These are phyloP conservation scores for Lachnellula occidentalis DNA, from an alignment of 2,329 filamentous ascomycete genomes.

Conservation along the genomic window DNA sequence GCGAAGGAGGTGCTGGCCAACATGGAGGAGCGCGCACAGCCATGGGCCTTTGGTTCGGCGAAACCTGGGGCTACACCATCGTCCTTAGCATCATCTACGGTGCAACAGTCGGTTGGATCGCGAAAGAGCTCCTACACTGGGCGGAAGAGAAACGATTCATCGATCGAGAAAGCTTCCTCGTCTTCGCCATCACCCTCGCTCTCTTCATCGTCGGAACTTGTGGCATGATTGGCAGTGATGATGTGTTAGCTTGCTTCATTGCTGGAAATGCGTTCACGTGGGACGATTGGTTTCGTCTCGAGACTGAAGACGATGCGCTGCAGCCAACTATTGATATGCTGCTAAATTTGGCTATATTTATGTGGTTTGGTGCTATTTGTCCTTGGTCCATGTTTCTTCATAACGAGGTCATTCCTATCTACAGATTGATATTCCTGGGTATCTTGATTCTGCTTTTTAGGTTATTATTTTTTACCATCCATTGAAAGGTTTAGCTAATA, in stretches of 20 bases:
- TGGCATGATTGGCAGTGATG: slow-evolving; percentile 86
- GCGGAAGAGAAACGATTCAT: slow-evolving; percentile 72
- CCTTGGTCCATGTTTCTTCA: slow-evolving; percentile 69
- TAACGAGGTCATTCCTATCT: slow-evolving; percentile 66
- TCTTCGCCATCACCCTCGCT: slow-evolving; percentile 71
- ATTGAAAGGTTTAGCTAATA: slow-evolving; percentile 1
- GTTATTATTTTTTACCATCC: slow-evolving; percentile 5
- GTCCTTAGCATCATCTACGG: slow-evolving; percentile 75
- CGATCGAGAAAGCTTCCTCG: slow-evolving; percentile 32
- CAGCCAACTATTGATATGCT: slow-evolving; percentile 94
- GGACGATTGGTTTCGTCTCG: slow-evolving; percentile 90
- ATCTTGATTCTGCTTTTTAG: slow-evolving; percentile 72
- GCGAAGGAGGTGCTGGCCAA: slow-evolving; percentile 48
- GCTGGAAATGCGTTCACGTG: slow-evolving; percentile 88
- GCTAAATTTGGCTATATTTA: slow-evolving; percentile 74
- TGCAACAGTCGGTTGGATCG: slow-evolving; percentile 70
- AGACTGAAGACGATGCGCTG: slow-evolving; percentile 85
- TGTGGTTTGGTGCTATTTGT: slow-evolving; percentile 84
- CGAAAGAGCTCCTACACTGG: slow-evolving; percentile 77
- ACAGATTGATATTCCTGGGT: slow-evolving; percentile 67
- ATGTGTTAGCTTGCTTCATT: slow-evolving; percentile 87
- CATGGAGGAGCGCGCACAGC: slow-evolving; percentile 58
- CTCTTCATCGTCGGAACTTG: slow-evolving; percentile 84
- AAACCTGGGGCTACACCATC: slow-evolving; percentile 81
- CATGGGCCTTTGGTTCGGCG: slow-evolving; percentile 75